phyloP scores from a whole-genome alignment of 2,329 filamentous ascomycete species.

The Alternaria longipes region DNA sequence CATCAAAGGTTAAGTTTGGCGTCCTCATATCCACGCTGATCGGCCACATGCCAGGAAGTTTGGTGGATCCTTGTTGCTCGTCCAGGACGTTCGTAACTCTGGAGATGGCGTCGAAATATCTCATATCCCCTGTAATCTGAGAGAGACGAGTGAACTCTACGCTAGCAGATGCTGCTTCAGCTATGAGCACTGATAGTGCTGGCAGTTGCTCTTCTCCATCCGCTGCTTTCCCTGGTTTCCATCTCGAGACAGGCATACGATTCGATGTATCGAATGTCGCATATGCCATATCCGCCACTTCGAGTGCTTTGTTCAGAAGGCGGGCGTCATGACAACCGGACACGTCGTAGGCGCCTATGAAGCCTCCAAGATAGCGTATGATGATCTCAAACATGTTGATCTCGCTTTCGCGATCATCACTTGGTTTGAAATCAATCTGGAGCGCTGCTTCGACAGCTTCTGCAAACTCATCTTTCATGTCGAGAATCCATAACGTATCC shows the following conservation, averaged over 20 bases:
- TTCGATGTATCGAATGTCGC: slow-evolving; percentile 90
- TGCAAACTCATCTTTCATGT: slow-evolving; percentile 39
- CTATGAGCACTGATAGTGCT: slow-evolving; percentile 52
- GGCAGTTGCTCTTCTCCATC: slow-evolving; percentile 51
- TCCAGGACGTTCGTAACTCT: slow-evolving; percentile 27
- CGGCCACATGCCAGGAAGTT: too few relatives aligned
- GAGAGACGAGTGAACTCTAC: slow-evolving; percentile 59
- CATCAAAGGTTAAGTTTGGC: too few relatives aligned
- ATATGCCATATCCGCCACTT: slow-evolving; percentile 82
- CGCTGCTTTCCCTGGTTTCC: slow-evolving; percentile 52
- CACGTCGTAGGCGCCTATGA: slow-evolving; percentile 87
- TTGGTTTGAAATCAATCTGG: slow-evolving; percentile 53
- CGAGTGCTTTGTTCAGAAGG: slow-evolving; percentile 78
- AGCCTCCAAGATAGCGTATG: slow-evolving; percentile 85
- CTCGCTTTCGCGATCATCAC: slow-evolving; percentile 47
- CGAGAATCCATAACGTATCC: background rate
- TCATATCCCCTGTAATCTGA: slow-evolving; percentile 55
- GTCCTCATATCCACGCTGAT: too few relatives aligned
- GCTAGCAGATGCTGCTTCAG: slow-evolving; percentile 56
- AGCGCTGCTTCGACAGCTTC: slow-evolving; percentile 54
- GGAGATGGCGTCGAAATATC: slow-evolving; percentile 57
- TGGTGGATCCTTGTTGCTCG: slow-evolving; percentile 36
- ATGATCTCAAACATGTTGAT: slow-evolving; percentile 61
- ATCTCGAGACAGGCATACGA: slow-evolving; percentile 74
- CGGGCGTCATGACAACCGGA: slow-evolving; percentile 70